Base-by-base conservation (phyloP, 2,329 filamentous ascomycete species). In the Pseudogymnoascus sp. region DNA sequence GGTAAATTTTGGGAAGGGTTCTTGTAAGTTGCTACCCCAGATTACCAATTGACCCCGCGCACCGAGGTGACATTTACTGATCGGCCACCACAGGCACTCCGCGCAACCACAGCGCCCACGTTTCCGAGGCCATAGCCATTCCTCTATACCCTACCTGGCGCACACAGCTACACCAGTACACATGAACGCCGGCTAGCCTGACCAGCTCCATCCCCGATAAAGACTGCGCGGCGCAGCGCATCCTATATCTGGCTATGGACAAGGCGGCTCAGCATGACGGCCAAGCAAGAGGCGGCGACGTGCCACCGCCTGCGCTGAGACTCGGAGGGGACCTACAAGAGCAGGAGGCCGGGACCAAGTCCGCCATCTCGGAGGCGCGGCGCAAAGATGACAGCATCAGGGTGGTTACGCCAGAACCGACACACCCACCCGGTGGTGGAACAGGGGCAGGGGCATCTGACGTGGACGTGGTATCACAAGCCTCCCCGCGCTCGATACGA, bases 341-440 rank as follows among this genome's bases (percentile, higher is more conserved):
- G 45, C 45, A 30, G 26, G 45, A 52, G 45, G 45, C 15, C 61
- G 65, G 67, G 62, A 67, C 65, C 67, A 62, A 72, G 75, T 65
- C 68, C 71, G 64, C 81, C 80, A 48, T 81, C 86, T 67, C 82
- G 86, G 63, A 75, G 84, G 60, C 83, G 88, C 64, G 88, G 85
- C 63, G 85, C 86, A 65, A 86, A 90, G 41, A 73, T 73, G 39
- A 64, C 70, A 62, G 77, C 26, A 52, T 52, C 26, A 52, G 45
- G 26, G 4, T 52, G 45, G 45, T 52, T 52, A 52, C 45, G 26
- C 45, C 45, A 18, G 45, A 52, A 52, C 45, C 45, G 45, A 52
- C 45, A 30, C 5, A 8, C 8, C 15, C 45, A 7, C 45, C n/a
- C 26, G 26, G n/a, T 3, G 45, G 45, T 30, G 45, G 26, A 52